Percentiles rank a stretch among this genome's conserved stretches.
These are phyloP conservation scores for Jimgerdemannia flammicorona DNA, from an alignment of 192 early-diverging fungal genomes.

Conservation along the genomic window DNA sequence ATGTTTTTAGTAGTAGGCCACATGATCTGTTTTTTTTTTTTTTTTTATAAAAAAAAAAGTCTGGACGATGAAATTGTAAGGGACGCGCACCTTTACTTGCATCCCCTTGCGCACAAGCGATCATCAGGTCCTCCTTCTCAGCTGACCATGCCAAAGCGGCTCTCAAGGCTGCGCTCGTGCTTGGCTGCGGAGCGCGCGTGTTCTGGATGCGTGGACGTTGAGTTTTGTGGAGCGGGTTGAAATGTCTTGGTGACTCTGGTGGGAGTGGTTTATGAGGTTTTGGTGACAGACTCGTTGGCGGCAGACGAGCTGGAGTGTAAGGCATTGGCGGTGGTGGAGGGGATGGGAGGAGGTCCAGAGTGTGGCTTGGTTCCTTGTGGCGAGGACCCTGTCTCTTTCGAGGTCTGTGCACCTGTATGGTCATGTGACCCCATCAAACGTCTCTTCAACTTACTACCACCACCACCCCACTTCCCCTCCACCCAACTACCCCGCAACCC, in stretches of 20 bases:
- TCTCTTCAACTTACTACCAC: too few relatives aligned
- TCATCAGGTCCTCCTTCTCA: slow-evolving; percentile 25
- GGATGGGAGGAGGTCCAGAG: not conserved
- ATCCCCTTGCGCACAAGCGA: slow-evolving; percentile 23
- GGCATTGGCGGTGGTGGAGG: not conserved
- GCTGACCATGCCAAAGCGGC: not conserved
- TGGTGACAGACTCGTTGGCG: too few relatives aligned
- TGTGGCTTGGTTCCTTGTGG: too few relatives aligned
- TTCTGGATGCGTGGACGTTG: not conserved
- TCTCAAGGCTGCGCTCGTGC: not conserved
- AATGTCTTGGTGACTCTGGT: not conserved
- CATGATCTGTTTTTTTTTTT: too few relatives aligned
- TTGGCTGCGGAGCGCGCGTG: not conserved
- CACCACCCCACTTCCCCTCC: not conserved
- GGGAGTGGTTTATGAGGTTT: too few relatives aligned
- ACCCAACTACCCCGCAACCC: not conserved
- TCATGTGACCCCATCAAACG: too few relatives aligned
- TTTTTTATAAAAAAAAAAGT: too few relatives aligned
- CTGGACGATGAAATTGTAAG: not conserved
- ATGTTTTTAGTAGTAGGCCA: too few relatives aligned
- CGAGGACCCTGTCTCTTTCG: too few relatives aligned
- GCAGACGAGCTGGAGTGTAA: not conserved
- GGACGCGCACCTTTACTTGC: slow-evolving; percentile 14
- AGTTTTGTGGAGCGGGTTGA: not conserved
- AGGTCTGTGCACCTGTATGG: too few relatives aligned